Evolutionary conservation across 352 stramenopile genomes (phyloP).

Genomic region (Phytopythium helicoides): DNA sequence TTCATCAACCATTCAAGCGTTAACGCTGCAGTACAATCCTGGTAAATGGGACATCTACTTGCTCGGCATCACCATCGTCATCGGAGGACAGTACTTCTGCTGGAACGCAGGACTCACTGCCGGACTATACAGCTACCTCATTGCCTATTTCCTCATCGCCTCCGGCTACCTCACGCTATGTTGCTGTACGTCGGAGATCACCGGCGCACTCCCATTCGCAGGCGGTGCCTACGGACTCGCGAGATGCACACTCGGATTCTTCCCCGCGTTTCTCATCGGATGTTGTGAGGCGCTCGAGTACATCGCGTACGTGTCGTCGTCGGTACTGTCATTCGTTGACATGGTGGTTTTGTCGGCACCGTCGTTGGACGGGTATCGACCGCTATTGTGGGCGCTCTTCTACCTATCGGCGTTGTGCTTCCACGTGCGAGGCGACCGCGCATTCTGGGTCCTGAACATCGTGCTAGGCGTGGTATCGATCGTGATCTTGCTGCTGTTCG

Average conservation of each 20-base stretch:
- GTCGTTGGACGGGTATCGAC: neutral
- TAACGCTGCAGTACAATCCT: slow-evolving; percentile 24
- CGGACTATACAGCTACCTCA: slow-evolving; percentile 31
- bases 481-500: slow-evolving; percentile 14
- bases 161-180: slow-evolving; percentile 27
- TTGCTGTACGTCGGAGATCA: slow-evolving; percentile 30
- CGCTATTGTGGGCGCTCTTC: slow-evolving; percentile 11
- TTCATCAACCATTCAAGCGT: too few relatives aligned
- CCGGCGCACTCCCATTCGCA: too few relatives aligned
- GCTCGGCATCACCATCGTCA: slow-evolving; percentile 37
- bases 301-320: slow-evolving; percentile 36
- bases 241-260: slow-evolving; percentile 35
- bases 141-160: slow-evolving; percentile 21
- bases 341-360: neutral
- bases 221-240: slow-evolving; percentile 32
- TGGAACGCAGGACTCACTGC: slow-evolving; percentile 31
- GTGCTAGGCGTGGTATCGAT: slow-evolving; percentile 13
- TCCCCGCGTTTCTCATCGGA: slow-evolving; percentile 30
- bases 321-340: slow-evolving; percentile 6
- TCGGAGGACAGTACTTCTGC: slow-evolving; percentile 39
- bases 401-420: slow-evolving; percentile 15
- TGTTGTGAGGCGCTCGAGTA: too few relatives aligned
- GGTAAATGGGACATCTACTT: slow-evolving; percentile 28
- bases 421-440: slow-evolving; percentile 9
- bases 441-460: slow-evolving; percentile 27